These are phyloP conservation scores for Stephanodiscus triporus DNA, from an alignment of 108 stramenopile species.

Conservation along the genomic window DNA sequence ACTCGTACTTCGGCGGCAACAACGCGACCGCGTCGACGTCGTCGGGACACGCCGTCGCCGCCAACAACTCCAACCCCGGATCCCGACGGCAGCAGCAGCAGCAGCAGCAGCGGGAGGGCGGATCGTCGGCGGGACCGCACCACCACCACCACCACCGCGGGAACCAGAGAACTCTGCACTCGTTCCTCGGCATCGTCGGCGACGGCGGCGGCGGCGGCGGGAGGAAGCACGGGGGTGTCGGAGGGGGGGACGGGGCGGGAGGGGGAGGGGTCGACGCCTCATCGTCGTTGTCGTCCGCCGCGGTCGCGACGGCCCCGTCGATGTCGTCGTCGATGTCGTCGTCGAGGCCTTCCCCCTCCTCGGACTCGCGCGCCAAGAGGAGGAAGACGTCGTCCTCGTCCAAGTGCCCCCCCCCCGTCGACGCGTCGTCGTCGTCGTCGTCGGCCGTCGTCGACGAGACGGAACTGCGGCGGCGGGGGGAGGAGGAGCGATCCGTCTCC, in stretches of 20 bases:
- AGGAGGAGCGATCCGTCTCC: not conserved
- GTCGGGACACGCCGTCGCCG: not conserved
- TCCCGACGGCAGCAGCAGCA: not conserved
- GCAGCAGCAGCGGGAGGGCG: constrained; percentile 9
- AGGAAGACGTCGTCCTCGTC: too few species aligned
- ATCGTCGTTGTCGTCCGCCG: too few species aligned
- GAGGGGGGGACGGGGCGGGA: not conserved
- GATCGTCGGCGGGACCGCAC: not conserved
- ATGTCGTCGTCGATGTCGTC: not conserved
- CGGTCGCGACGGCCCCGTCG: not conserved
- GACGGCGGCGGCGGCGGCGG: not conserved
- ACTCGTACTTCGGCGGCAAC: constrained; percentile 28
- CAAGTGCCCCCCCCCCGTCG: too few species aligned
- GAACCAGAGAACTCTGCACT: constrained; percentile 21
- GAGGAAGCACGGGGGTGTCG: not conserved
- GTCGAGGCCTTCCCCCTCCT: not conserved
- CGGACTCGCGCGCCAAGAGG: too few species aligned
- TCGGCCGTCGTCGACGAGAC: not conserved
- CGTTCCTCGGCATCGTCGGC: constrained; percentile 19
- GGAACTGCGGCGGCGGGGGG: not conserved
- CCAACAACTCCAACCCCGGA: not conserved
- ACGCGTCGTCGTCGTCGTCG: too few species aligned
- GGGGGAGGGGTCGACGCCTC: too few species aligned
- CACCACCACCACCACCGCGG: too few species aligned
- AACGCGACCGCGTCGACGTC: not conserved